Evolutionary conservation across 768 basidiomycete species (phyloP).

Genomic region (Russula olivacea): DNA sequence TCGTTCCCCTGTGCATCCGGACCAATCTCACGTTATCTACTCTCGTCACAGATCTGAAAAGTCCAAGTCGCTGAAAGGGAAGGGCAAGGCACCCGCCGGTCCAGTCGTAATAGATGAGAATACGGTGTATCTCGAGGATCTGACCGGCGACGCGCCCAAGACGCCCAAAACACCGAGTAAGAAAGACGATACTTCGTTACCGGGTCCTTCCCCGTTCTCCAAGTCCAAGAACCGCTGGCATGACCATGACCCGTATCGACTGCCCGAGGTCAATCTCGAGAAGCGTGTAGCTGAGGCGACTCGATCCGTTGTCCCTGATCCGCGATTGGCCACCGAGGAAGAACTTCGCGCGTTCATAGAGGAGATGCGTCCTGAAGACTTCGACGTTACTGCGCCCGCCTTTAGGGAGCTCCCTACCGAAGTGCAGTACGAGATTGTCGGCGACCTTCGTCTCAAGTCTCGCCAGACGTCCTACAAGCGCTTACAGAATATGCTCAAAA

Average conservation of each 20-base stretch:
- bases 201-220: constrained; percentile 42
- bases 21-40: neutral
- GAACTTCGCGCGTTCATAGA: constrained; percentile 92
- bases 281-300: constrained; percentile 57
- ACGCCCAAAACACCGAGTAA: constrained; percentile 38
- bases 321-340: constrained; percentile 92
- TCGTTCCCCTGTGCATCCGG: no score
- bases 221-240: constrained; percentile 58
- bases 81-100: constrained; percentile 41
- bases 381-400: constrained; percentile 83
- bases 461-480: constrained; percentile 91
- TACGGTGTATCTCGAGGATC: constrained; percentile 85
- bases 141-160: constrained; percentile 49
- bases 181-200: constrained; percentile 27
- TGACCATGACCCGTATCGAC: constrained; percentile 87
- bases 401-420: constrained; percentile 93
- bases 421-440: constrained; percentile 96
- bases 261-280: constrained; percentile 77
- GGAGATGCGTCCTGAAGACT: constrained; percentile 92
- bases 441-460: constrained; percentile 90
- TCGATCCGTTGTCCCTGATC: constrained; percentile 63
- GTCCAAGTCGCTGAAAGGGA: constrained; percentile 34
- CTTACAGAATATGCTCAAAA: constrained; percentile 82
- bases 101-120: constrained; percentile 58
- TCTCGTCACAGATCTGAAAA: constrained; percentile 6